phyloP scores from a whole-genome alignment of 2,329 filamentous ascomycete genomes.

The Thelonectria blattea region DNA sequence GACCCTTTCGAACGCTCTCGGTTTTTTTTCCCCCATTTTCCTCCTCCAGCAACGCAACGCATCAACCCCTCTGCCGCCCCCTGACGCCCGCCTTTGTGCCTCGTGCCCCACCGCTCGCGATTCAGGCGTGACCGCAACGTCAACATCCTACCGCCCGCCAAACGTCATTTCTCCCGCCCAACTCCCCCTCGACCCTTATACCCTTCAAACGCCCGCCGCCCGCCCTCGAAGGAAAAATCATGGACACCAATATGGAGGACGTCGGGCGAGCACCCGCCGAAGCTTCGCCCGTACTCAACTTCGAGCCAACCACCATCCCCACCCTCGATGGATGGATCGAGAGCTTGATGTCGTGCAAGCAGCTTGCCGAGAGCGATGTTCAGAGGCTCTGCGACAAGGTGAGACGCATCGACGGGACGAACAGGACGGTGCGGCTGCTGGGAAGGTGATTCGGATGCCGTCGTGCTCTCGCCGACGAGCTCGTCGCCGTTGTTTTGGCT shows the following conservation, averaged over 20 bases:
- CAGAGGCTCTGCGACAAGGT: constrained; percentile 98
- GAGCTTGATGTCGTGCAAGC: constrained; percentile 97
- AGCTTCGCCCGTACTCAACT: constrained; percentile 69
- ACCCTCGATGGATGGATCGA: constrained; percentile 99
- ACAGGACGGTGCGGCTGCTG: constrained; percentile 2
- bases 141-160: constrained; percentile 32
- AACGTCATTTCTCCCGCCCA: constrained; percentile 36
- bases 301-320: constrained; percentile 86
- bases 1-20: not conserved
- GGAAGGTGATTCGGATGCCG: not conserved
- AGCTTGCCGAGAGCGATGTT: constrained; percentile 92
- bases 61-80: constrained; percentile 26
- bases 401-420: constrained; percentile 33
- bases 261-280: constrained; percentile 85
- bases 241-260: constrained; percentile 99
- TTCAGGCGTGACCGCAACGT: constrained; percentile 43
- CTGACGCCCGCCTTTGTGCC: constrained; percentile 38
- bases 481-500: constrained; percentile 18
- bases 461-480: constrained; percentile 8
- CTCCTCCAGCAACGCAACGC: too few relatives aligned
- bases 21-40: not conserved
- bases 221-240: constrained; percentile 48
- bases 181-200: constrained; percentile 26
- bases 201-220: constrained; percentile 8
- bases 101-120: constrained; percentile 41